Base-by-base conservation (phyloP, 2,329 filamentous ascomycete genomes). In the Teratosphaeria viscida region DNA sequence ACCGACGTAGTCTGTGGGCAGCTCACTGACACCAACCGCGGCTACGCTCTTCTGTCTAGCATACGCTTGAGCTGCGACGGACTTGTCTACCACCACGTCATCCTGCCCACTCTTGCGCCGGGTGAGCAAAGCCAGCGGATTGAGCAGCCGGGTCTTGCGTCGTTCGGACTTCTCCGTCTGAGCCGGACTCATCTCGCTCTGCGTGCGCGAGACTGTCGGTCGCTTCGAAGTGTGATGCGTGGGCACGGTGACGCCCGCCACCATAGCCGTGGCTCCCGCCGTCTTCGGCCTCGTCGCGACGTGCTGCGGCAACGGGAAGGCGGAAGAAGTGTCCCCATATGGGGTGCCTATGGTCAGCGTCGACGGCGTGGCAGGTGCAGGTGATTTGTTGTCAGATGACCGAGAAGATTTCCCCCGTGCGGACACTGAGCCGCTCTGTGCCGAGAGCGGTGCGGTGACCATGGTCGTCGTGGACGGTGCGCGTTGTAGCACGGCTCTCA, bases 51-150 rank as follows among this genome's bases (percentile, higher is more conserved):
- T 71, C 29, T 78, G 76, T 32, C 73, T 66, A 35, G 76, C 77
- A 16, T 79, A 66, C 1, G 77, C 71, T 63, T 82, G 81, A 5
- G 63, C 67, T 34, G 69, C 69, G 12, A 64, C 67, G 26, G 63
- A 59, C 54, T 62, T 58, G 12, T 57, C 61, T 16, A 60, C 60
- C 2, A 61, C 53, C 19, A 62, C 63, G 34, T 34, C 57, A 35
- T 69, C 65, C 57, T 72, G 69, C 11, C 77, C 79, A 16, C 82
- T 83, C 60, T 82, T 76, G 54, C 83, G 76, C 27, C 82, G 77
- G 64, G 82, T 80, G 54, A 85, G 72, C 14, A 86, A 73, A 5
- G 81, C 79, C 78, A 85, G 83, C 10, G 83, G 83, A 65, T 85
- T 86, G 49, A 84, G 72, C 27, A 85, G 72, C 8, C 67, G 62